A percentile compares a stretch with the other conserved stretches of the same genome.
Conservation (phyloP, 148 eudicot genomes). For the Chenopodium formosanum region DNA sequence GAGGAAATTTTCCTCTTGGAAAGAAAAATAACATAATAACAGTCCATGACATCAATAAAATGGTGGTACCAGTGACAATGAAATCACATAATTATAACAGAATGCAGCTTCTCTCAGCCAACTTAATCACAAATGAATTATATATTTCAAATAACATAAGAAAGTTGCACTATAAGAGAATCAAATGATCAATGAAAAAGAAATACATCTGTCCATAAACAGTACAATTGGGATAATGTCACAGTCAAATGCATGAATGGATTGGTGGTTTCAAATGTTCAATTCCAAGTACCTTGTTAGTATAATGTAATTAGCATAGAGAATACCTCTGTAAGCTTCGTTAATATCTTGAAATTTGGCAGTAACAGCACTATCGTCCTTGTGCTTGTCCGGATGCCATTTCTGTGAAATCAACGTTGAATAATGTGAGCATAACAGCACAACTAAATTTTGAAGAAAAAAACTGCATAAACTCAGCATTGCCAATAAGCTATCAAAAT, state of each 20-base stretch:
- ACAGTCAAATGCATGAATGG: neutral
- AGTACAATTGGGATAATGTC: neutral
- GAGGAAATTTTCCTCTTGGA: neutral
- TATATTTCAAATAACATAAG: neutral
- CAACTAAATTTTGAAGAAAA: neutral
- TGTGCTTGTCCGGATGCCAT: constrained; percentile 80
- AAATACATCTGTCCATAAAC: neutral
- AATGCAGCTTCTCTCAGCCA: neutral
- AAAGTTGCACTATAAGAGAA: neutral
- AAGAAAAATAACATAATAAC: neutral
- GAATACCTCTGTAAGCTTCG: constrained; percentile 61
- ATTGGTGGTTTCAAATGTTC: neutral
- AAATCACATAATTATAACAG: no score
- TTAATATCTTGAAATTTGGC: constrained; percentile 59
- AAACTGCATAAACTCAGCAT: neutral
- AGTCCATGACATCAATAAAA: neutral
- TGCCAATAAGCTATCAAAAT: neutral
- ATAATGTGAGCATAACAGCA: constrained; percentile 3
- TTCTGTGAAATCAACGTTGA: constrained; percentile 31
- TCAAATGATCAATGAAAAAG: neutral
- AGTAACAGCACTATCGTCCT: constrained; percentile 46
- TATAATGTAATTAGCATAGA: neutral
- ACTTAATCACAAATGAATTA: neutral
- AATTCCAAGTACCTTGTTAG: neutral
- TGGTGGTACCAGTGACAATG: neutral